phyloP scores from a whole-genome alignment of 139 green algal species.

The Picochlorum sp. region DNA sequence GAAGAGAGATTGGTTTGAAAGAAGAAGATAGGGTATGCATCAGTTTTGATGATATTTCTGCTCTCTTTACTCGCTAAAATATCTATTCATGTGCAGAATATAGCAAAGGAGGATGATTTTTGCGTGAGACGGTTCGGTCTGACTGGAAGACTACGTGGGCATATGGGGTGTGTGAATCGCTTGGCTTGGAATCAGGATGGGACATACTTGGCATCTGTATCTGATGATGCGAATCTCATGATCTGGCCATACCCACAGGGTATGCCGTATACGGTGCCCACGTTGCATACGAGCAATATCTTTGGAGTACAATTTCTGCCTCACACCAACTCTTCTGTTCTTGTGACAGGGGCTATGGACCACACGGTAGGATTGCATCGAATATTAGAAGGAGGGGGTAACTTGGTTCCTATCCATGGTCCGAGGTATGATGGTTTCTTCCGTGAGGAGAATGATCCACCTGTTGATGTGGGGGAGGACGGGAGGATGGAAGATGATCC shows the following conservation, averaged over 20 bases:
- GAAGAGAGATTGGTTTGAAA: too few relatives aligned
- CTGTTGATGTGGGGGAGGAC: too few relatives aligned
- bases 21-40: too few relatives aligned
- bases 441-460: too few relatives aligned
- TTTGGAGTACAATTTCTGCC: conserved; percentile 82
- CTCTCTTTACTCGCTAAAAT: background rate
- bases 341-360: conserved; percentile 69
- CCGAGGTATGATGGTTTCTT: background rate
- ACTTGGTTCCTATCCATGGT: background rate
- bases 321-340: conserved; percentile 29
- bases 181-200: conserved; percentile 65
- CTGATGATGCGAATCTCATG: conserved; percentile 46
- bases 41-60: background rate
- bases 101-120: background rate
- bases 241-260: background rate
- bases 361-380: conserved; percentile 61
- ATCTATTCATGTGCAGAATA: background rate
- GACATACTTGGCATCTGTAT: conserved; percentile 54
- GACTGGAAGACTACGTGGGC: conserved; percentile 26
- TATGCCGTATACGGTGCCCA: conserved; percentile 12
- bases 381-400: conserved; percentile 19
- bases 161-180: conserved; percentile 72
- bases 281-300: conserved; percentile 69
- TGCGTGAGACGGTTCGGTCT: background rate
- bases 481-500: background rate